Evolutionary conservation across 129 eudicot genomes (phyloP).

Genomic region (Glebionis coronaria): DNA sequence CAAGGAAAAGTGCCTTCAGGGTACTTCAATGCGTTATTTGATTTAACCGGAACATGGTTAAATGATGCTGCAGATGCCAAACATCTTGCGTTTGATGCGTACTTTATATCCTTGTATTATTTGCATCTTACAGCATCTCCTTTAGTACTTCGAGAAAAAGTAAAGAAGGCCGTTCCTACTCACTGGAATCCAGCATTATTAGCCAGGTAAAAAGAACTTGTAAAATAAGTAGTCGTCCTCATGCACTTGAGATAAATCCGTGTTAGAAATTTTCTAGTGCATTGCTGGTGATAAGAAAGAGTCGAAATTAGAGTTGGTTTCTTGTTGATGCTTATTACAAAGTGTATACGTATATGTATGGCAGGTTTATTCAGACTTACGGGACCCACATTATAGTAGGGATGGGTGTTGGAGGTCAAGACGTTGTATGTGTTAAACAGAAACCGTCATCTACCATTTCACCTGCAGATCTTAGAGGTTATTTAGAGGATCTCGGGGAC

Average conservation of each 20-base stretch:
- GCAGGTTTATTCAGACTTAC: constrained; percentile 89
- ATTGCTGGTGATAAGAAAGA: background rate
- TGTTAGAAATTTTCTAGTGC: no score
- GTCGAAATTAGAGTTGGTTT: background rate
- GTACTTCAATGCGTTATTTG: constrained; percentile 79
- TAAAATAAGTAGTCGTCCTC: background rate
- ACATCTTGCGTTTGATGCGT: constrained; percentile 90
- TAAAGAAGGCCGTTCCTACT: constrained; percentile 84
- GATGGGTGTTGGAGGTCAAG: constrained; percentile 95
- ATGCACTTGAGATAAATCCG: background rate
- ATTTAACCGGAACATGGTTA: constrained; percentile 86
- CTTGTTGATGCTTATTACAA: constrained; percentile 8
- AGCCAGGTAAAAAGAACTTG: constrained; percentile 50
- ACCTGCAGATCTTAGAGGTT: constrained; percentile 75
- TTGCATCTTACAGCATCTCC: constrained; percentile 80
- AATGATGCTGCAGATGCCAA: constrained; percentile 79
- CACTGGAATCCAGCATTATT: constrained; percentile 90
- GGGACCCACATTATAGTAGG: constrained; percentile 95
- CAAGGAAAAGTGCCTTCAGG: constrained; percentile 99
- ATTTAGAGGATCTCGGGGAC: constrained; percentile 96
- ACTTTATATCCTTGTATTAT: constrained; percentile 74
- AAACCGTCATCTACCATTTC: constrained; percentile 70
- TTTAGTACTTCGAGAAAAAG: constrained; percentile 63
- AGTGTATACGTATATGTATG: constrained; percentile 23
- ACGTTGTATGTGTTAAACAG: constrained; percentile 81